phyloP scores from a whole-genome alignment of 371 early-diverging fungal genomes.

The Mortierella sp. region DNA sequence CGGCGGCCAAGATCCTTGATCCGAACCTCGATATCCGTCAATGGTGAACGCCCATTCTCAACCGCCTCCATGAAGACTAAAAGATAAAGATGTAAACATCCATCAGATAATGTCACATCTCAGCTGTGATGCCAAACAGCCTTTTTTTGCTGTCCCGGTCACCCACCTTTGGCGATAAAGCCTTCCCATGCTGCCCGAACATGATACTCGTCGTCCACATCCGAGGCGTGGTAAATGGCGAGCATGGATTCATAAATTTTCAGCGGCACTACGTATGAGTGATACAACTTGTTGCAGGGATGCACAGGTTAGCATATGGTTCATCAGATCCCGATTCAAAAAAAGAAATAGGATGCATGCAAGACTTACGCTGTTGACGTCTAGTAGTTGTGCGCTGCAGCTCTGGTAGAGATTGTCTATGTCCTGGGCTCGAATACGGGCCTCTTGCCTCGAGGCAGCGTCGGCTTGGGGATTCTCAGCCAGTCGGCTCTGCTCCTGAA shows the following conservation, averaged over 20 bases:
- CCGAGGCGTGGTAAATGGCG: conserved; percentile 69
- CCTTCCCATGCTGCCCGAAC: conserved; percentile 67
- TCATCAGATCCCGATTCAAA: not conserved
- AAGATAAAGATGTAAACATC: not conserved
- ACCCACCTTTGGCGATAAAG: conserved; percentile 58
- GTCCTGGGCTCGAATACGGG: conserved; percentile 19
- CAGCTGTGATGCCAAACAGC: no score
- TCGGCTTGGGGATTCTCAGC: conserved; percentile 10
- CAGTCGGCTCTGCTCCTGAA: conserved; percentile 21
- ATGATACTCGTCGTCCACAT: conserved; percentile 60
- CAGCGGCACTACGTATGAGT: conserved; percentile 66
- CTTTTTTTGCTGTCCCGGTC: not conserved
- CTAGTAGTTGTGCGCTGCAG: conserved; percentile 52
- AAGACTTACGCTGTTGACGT: conserved; percentile 48
- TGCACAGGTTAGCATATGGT: not conserved
- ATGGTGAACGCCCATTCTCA: conserved; percentile 40
- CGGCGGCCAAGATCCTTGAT: conserved; percentile 57
- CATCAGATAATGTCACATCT: not conserved
- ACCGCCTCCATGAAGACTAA: conserved; percentile 32
- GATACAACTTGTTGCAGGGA: conserved; percentile 54
- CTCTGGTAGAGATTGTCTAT: conserved; percentile 51
- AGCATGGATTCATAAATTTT: conserved; percentile 69
- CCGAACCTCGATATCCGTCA: conserved; percentile 47
- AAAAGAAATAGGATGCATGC: not conserved
- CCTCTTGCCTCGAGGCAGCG: conserved; percentile 9